Conservation (phyloP, 2,329 filamentous ascomycete species). For the Botrytis deweyae region DNA sequence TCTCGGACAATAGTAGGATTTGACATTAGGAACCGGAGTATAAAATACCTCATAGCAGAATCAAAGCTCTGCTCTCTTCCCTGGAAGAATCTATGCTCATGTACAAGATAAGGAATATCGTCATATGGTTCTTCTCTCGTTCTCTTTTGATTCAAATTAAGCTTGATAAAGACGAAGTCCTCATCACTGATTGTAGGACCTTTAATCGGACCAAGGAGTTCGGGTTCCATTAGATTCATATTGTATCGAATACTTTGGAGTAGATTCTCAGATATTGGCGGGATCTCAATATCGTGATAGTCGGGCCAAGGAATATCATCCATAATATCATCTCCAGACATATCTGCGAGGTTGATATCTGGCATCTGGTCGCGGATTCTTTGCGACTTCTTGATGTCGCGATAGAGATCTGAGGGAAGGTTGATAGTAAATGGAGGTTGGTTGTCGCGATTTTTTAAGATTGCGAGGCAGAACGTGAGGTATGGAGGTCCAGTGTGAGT, state of each 20-base stretch:
- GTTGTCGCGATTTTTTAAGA: not conserved
- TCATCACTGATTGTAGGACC: not conserved
- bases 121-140: not conserved
- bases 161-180: not conserved
- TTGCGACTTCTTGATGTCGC: not conserved
- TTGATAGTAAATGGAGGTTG: not conserved
- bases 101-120: not conserved
- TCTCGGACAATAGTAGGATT: not conserved
- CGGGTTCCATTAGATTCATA: not conserved
- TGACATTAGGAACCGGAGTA: not conserved
- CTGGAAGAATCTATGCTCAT: not conserved
- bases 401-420: not conserved
- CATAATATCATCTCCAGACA: not conserved
- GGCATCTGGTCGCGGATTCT: not conserved
- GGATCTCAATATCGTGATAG: not conserved
- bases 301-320: not conserved
- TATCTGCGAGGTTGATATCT: constrained; percentile 1
- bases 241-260: not conserved
- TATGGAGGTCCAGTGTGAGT: too few relatives aligned
- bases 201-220: not conserved
- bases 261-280: not conserved
- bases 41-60: not conserved
- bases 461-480: not conserved
- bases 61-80: not conserved
- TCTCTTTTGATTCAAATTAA: not conserved